Percentiles rank a stretch among this genome's conserved stretches.
Evolutionary conservation across 2,329 filamentous ascomycete species (phyloP).

Genomic region (Botryotinia globosa): DNA sequence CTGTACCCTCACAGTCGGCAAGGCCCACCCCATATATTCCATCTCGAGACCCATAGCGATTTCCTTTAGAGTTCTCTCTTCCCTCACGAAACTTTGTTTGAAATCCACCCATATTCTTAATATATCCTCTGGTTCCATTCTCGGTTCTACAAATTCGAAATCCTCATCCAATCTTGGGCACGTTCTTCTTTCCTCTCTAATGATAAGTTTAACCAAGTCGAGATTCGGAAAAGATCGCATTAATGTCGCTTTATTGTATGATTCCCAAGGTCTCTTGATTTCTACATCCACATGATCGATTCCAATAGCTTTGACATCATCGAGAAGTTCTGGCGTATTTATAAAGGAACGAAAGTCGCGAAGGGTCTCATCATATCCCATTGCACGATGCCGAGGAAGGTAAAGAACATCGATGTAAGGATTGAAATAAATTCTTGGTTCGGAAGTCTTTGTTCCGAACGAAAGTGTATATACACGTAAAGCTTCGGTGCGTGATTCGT

Average conservation of each 20-base stretch:
- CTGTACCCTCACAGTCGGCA: constrained; percentile 33
- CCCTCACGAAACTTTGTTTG: constrained; percentile 30
- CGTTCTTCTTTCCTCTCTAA: constrained; percentile 18
- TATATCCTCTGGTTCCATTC: constrained; percentile 27
- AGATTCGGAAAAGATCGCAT: constrained; percentile 44
- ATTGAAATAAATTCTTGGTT: constrained; percentile 35
- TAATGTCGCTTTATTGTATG: constrained; percentile 49
- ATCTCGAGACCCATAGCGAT: constrained; percentile 27
- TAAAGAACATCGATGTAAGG: constrained; percentile 35
- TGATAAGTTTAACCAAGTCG: constrained; percentile 32
- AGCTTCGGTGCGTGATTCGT: constrained; percentile 45
- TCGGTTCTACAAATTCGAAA: constrained; percentile 28
- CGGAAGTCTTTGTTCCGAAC: constrained; percentile 40
- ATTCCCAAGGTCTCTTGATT: constrained; percentile 49
- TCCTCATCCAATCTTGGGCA: constrained; percentile 17
- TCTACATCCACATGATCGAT: constrained; percentile 47
- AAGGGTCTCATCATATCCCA: constrained; percentile 39
- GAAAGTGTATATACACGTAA: constrained; percentile 40
- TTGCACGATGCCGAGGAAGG: constrained; percentile 38
- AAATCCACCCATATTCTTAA: constrained; percentile 35
- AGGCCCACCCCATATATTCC: constrained; percentile 28
- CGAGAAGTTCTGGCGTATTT: constrained; percentile 33
- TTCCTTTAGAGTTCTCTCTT: constrained; percentile 32
- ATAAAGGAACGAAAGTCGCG: constrained; percentile 44
- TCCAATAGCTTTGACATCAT: constrained; percentile 43